Evolutionary conservation across 805 yeast species (phyloP).

Genomic region (Diddensiella santjacobensis): DNA sequence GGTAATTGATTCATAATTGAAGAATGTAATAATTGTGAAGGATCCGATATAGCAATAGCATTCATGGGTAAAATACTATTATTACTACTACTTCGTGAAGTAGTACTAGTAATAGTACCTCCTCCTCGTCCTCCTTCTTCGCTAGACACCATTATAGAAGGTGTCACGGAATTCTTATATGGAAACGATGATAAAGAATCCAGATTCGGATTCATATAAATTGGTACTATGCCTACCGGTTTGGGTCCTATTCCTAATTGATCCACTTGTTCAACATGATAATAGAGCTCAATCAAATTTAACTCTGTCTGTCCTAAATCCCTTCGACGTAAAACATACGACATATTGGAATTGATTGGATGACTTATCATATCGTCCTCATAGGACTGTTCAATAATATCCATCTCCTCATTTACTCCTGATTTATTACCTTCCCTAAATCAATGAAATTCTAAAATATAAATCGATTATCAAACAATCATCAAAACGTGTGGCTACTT

Average conservation of each 20-base stretch:
- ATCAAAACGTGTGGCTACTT: too few relatives aligned
- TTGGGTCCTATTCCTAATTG: background rate
- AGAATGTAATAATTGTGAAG: background rate
- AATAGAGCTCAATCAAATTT: background rate
- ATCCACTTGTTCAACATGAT: slow-evolving; percentile 2
- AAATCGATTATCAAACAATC: too few relatives aligned
- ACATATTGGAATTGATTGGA: slow-evolving; percentile 18
- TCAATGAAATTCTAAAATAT: too few relatives aligned
- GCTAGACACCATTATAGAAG: slow-evolving; percentile 11
- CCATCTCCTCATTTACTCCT: too few relatives aligned
- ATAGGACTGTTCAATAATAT: too few relatives aligned
- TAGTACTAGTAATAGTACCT: background rate
- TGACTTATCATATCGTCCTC: slow-evolving; percentile 10
- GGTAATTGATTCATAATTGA: background rate
- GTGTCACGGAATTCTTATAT: slow-evolving; percentile 29
- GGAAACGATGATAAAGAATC: slow-evolving; percentile 29
- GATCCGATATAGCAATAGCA: background rate
- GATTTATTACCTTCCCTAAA: too few relatives aligned
- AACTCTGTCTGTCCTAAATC: slow-evolving; percentile 17
- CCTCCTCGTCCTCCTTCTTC: background rate
- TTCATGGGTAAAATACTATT: background rate
- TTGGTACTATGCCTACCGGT: slow-evolving; percentile 24
- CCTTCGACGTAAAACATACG: slow-evolving; percentile 15
- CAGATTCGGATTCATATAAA: slow-evolving; percentile 23
- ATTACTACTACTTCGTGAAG: background rate